Base-by-base conservation (phyloP, 1,139 yeast species). In the Scheffersomyces insectosa region DNA sequence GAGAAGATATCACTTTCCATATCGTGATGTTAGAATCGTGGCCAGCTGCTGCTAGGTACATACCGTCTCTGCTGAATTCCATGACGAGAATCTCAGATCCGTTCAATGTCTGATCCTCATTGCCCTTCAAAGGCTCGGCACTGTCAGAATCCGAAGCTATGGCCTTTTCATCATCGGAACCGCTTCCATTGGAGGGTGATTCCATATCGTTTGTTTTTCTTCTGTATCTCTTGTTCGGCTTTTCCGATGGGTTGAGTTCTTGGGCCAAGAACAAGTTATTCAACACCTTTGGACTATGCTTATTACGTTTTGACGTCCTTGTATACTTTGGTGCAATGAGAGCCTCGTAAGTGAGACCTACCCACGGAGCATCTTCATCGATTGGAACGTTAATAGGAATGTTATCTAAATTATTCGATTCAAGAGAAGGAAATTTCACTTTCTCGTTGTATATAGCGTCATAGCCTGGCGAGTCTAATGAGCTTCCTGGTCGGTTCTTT, bases 31-130 rank as follows among this genome's bases (percentile, higher is more conserved):
- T 66, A 2, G 83, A 73, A 55, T 86, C 91, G 48, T 86, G 79
- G 8, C 96, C 96, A 0, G 93, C 96, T 0, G 88, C 81, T 0
- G 97, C 97, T 52, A 90, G 61, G 57, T 76, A 88, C 59, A 80
- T 83, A 7, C 97, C 97, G 65, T 90, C 96, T 20, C 66, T 66
- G 48, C 88, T 83, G 63, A 90, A 89, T 51, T 81, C 79, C 70
- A 88, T 72, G 13, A 82, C 79, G 80, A 90, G 88, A 7, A 86
- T 72, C 13, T 91, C 88, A 31, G 69, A 69, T 11, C 60, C 48
- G 31, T 55, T 43, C 8, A 9, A 13, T 28, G 32, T 11, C n/a
- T 9, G 28, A 9, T 16, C 13, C n/a, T 14, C 25, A 8, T 3
- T 20, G 15, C 58, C 47, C 33, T 51, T 55, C 32, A 47, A 33